Percentiles rank a stretch among this genome's conserved stretches.
These are phyloP conservation scores for Candida schatavii DNA, from an alignment of 805 yeast genomes.

Conservation along the genomic window DNA sequence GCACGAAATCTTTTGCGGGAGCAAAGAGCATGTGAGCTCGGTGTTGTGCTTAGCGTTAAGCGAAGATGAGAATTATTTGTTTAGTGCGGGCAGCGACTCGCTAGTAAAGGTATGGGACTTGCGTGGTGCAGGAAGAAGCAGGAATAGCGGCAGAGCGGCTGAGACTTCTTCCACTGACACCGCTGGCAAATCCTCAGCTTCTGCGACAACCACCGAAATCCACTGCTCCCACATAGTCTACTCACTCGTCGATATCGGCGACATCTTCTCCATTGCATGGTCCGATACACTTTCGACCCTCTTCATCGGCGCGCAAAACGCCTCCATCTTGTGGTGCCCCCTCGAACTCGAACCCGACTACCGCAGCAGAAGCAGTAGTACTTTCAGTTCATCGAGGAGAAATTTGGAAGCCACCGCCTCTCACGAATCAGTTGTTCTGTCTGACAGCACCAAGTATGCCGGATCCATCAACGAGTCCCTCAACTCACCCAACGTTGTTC, in stretches of 20 bases:
- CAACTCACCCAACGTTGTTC: not conserved
- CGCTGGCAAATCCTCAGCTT: not conserved
- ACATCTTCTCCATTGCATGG: conserved; percentile 82
- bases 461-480: not conserved
- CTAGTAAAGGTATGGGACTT: conserved; percentile 83
- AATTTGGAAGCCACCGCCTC: not conserved
- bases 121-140: no score
- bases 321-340: conserved; percentile 74
- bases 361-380: not conserved
- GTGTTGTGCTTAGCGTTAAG: conserved; percentile 66
- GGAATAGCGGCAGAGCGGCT: conserved; percentile 25
- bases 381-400: no score
- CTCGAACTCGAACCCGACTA: conserved; percentile 6
- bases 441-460: not conserved
- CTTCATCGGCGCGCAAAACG: conserved; percentile 90
- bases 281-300: conserved; percentile 55
- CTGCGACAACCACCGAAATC: conserved; percentile 13
- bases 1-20: conserved; percentile 35
- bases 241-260: conserved; percentile 87
- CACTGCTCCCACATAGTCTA: conserved; percentile 67
- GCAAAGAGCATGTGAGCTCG: conserved; percentile 66
- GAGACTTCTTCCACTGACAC: conserved; percentile 7
- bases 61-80: conserved; percentile 53
- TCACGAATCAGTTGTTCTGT: not conserved
- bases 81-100: conserved; percentile 90